Evolutionary conservation across 169 alveolate genomes (phyloP).

Genomic region (Cryptosporidium bovis): DNA sequence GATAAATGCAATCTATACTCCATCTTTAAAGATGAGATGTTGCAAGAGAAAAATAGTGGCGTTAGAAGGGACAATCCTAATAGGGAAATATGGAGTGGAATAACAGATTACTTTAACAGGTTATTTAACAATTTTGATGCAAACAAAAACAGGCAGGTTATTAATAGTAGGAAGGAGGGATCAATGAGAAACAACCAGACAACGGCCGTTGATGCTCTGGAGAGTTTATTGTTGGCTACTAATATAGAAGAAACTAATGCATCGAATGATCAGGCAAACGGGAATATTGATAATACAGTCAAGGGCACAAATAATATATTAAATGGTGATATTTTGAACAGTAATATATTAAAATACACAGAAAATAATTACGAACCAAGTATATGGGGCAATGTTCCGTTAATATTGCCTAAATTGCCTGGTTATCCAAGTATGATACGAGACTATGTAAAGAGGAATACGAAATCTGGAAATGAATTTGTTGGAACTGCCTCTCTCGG

Average conservation of each 20-base stretch:
- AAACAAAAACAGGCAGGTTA: too few relatives aligned
- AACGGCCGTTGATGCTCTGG: too few relatives aligned
- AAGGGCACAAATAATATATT: neutral
- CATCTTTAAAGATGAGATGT: neutral
- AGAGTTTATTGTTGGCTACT: neutral
- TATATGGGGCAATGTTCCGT: conserved; percentile 17
- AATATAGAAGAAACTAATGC: neutral
- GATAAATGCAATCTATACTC: conserved; percentile 22
- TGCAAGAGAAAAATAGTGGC: neutral
- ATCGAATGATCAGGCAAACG: neutral
- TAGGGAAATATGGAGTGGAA: too few relatives aligned
- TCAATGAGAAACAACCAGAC: too few relatives aligned
- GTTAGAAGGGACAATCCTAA: neutral
- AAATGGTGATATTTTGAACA: neutral
- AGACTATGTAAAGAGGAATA: conserved; percentile 18
- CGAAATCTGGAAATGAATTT: conserved; percentile 38
- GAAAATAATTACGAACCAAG: conserved; percentile 13
- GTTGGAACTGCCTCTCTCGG: conserved; percentile 52
- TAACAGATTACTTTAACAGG: too few relatives aligned
- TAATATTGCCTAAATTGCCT: conserved; percentile 29
- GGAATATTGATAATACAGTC: neutral
- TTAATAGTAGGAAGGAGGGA: too few relatives aligned
- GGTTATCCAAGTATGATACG: conserved; percentile 17
- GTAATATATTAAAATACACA: neutral
- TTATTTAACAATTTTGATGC: too few relatives aligned